Conservation (phyloP, 2,329 filamentous ascomycete genomes). For the Aspergillus sp. region DNA sequence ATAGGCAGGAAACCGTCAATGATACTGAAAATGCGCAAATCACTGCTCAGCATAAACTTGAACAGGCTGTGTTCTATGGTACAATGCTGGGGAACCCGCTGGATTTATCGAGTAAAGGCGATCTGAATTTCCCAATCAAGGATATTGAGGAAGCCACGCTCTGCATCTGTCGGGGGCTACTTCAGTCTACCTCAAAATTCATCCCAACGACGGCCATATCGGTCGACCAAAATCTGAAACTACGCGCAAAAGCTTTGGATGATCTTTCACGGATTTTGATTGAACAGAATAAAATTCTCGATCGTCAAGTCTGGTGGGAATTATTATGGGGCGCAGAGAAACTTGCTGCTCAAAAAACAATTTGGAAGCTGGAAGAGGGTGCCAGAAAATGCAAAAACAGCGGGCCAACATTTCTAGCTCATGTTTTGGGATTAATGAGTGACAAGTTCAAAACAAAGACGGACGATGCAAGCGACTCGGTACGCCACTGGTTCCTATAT, state of each 20-base stretch:
- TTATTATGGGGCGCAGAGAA: constrained; percentile 90
- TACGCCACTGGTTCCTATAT: constrained; percentile 84
- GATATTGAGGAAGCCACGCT: constrained; percentile 77
- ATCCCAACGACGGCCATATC: constrained; percentile 72
- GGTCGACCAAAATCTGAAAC: constrained; percentile 75
- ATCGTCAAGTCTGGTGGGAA: constrained; percentile 70
- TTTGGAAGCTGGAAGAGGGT: constrained; percentile 80
- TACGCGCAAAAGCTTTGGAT: constrained; percentile 70
- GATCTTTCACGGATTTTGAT: constrained; percentile 72
- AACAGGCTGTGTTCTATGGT: constrained; percentile 93
- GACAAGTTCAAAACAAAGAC: constrained; percentile 72
- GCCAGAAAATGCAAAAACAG: constrained; percentile 60
- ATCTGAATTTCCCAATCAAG: constrained; percentile 64
- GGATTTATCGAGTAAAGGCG: constrained; percentile 71
- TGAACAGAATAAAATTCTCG: constrained; percentile 61
- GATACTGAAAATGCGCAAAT: constrained; percentile 53
- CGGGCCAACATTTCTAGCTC: constrained; percentile 69
- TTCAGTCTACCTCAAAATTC: constrained; percentile 73
- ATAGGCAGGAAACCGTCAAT: constrained; percentile 44
- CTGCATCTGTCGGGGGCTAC: constrained; percentile 75
- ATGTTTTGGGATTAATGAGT: constrained; percentile 74
- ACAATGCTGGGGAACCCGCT: constrained; percentile 79
- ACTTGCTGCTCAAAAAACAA: constrained; percentile 71
- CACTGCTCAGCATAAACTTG: constrained; percentile 83
- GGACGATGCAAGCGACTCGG: constrained; percentile 70